phyloP scores from a whole-genome alignment of 805 yeast species.

The Kuraishia cidri region DNA sequence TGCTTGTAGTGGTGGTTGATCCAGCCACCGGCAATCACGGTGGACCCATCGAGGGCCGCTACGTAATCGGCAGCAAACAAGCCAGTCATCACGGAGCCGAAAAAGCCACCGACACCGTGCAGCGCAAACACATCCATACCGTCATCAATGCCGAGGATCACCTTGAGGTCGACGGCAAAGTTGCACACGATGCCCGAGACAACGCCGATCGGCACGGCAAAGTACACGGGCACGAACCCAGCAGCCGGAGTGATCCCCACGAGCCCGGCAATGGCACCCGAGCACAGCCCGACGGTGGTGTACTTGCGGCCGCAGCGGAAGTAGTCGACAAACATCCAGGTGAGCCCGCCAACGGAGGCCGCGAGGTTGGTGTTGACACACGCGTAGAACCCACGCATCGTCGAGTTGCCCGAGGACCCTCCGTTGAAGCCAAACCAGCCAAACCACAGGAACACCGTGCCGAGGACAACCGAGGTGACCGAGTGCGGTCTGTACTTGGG shows the following conservation, averaged over 20 bases:
- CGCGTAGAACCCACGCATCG: slow-evolving; percentile 93
- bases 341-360: slow-evolving; percentile 85
- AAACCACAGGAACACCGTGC: slow-evolving; percentile 93
- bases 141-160: slow-evolving; percentile 71
- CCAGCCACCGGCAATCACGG: slow-evolving; percentile 79
- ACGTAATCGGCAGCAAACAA: slow-evolving; percentile 88
- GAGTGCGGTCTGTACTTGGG: slow-evolving; percentile 94
- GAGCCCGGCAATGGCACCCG: slow-evolving; percentile 89
- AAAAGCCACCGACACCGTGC: slow-evolving; percentile 90
- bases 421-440: slow-evolving; percentile 99
- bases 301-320: slow-evolving; percentile 80
- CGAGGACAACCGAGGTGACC: slow-evolving; percentile 82
- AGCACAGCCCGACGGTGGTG: slow-evolving; percentile 91
- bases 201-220: slow-evolving; percentile 77
- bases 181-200: slow-evolving; percentile 74
- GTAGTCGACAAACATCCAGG: slow-evolving; percentile 92
- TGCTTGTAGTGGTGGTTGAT: slow-evolving; percentile 74
- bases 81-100: slow-evolving; percentile 82
- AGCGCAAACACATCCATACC: slow-evolving; percentile 92
- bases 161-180: slow-evolving; percentile 77
- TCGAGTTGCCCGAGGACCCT: slow-evolving; percentile 92
- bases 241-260: slow-evolving; percentile 97
- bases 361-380: slow-evolving; percentile 89
- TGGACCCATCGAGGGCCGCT: slow-evolving; percentile 64
- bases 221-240: slow-evolving; percentile 90